Percentiles rank a stretch among this genome's conserved stretches.
Evolutionary conservation across 768 basidiomycete species (phyloP).

Genomic region (Auricularia auricula-judae): DNA sequence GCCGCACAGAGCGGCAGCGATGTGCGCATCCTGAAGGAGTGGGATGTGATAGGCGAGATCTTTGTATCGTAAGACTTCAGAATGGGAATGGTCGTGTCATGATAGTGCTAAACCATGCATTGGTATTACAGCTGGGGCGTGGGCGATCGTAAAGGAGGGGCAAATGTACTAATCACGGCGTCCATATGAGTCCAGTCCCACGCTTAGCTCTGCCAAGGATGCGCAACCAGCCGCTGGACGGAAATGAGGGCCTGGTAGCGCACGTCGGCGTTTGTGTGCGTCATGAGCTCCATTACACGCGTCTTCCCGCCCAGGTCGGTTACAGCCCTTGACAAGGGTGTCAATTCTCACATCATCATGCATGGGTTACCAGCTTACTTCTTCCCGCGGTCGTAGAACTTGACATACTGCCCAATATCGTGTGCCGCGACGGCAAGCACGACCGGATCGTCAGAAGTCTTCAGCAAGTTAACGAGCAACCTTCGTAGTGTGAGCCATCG

Average conservation of each 20-base stretch:
- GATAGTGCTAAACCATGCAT: not conserved
- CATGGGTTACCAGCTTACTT: conserved; percentile 42
- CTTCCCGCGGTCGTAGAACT: conserved; percentile 83
- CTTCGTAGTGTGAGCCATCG: conserved; percentile 26
- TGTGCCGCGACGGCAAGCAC: conserved; percentile 88
- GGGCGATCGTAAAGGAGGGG: no score
- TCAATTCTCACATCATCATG: conserved; percentile 4
- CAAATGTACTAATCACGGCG: no score
- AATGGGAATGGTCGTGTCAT: not conserved
- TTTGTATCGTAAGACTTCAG: conserved; percentile 33
- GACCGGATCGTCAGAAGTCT: conserved; percentile 54
- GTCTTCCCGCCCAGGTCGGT: conserved; percentile 81
- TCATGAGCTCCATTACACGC: conserved; percentile 86
- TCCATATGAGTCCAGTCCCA: not conserved
- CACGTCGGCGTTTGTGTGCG: conserved; percentile 77
- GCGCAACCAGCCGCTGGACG: conserved; percentile 85
- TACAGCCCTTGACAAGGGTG: conserved; percentile 41
- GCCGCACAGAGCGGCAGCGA: conserved; percentile 14
- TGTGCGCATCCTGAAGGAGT: conserved; percentile 51
- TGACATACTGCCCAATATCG: conserved; percentile 91
- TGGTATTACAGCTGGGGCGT: no score
- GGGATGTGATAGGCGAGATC: conserved; percentile 60
- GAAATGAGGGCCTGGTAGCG: conserved; percentile 86
- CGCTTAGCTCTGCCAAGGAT: conserved; percentile 46
- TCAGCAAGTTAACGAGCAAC: conserved; percentile 60